phyloP scores from a whole-genome alignment of 2,329 filamentous ascomycete species.

The Ustulina deusta region DNA sequence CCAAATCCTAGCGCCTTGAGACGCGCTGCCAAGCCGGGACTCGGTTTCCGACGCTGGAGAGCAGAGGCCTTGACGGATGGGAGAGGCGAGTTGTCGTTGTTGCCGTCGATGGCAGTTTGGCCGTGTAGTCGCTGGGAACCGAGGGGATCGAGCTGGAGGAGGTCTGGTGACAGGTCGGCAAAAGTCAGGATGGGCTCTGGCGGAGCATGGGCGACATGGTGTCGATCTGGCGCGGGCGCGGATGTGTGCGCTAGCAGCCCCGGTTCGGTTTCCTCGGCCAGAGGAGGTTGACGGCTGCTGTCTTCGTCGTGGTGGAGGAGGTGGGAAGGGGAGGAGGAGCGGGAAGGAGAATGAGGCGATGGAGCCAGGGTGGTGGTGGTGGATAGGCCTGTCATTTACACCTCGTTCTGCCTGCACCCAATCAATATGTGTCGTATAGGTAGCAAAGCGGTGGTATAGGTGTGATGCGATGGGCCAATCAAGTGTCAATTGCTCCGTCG shows the following conservation, averaged over 20 bases:
- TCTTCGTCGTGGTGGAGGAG: not conserved
- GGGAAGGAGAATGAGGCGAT: slow-evolving; percentile 35
- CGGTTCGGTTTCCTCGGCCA: slow-evolving; percentile 36
- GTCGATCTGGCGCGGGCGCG: slow-evolving; percentile 41
- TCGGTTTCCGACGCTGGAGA: slow-evolving; percentile 65
- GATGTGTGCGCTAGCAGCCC: slow-evolving; percentile 37
- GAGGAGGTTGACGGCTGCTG: slow-evolving; percentile 7
- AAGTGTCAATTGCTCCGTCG: slow-evolving; percentile 27
- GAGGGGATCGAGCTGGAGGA: slow-evolving; percentile 54
- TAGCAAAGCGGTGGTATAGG: no score
- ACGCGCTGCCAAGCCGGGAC: slow-evolving; percentile 73
- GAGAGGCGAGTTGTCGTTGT: slow-evolving; percentile 45
- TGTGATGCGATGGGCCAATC: slow-evolving; percentile 28
- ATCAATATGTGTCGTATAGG: slow-evolving; percentile 31
- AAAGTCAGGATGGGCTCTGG: slow-evolving; percentile 53
- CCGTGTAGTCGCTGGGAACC: slow-evolving; percentile 37
- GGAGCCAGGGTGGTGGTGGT: slow-evolving; percentile 38
- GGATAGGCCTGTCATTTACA: slow-evolving; percentile 42
- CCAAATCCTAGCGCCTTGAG: slow-evolving; percentile 74
- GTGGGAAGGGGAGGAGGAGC: slow-evolving; percentile 3
- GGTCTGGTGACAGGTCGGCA: slow-evolving; percentile 57
- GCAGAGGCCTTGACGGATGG: slow-evolving; percentile 47
- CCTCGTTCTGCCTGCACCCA: slow-evolving; percentile 31
- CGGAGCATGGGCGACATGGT: slow-evolving; percentile 48
- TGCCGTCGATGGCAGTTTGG: slow-evolving; percentile 41